Conservation (phyloP, 345 rosid genomes). For the Crucihimalaya himalaica region DNA sequence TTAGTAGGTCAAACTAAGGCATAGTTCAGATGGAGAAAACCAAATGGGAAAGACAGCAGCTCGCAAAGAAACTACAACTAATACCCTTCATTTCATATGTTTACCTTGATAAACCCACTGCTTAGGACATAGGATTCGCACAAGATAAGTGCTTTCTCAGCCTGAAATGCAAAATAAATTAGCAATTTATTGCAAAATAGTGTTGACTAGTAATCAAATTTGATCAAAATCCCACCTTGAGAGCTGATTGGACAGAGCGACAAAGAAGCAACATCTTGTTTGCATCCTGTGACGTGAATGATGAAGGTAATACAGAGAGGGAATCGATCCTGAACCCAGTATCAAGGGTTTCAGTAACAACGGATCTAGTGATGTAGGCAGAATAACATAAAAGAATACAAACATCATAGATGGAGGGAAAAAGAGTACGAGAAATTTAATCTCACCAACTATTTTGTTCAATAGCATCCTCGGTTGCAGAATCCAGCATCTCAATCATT, state of each 20-base stretch:
- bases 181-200: slow-evolving; percentile 5
- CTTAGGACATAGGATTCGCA: slow-evolving; percentile 79
- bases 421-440: slow-evolving; percentile 1
- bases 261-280: slow-evolving; percentile 71
- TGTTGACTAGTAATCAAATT: slow-evolving; percentile 10
- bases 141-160: slow-evolving; percentile 65
- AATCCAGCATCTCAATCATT: slow-evolving; percentile 84
- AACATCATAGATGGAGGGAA: not conserved
- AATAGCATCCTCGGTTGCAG: slow-evolving; percentile 82
- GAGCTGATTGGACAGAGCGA: slow-evolving; percentile 67
- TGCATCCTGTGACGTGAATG: slow-evolving; percentile 75
- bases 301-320: slow-evolving; percentile 75
- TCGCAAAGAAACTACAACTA: slow-evolving; percentile 8
- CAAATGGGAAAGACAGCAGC: slow-evolving; percentile 7
- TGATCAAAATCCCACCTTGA: slow-evolving; percentile 61
- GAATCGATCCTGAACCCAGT: slow-evolving; percentile 80
- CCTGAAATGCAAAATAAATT: slow-evolving; percentile 49
- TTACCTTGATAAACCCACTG: slow-evolving; percentile 80
- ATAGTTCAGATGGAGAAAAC: slow-evolving; percentile 30
- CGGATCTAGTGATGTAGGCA: slow-evolving; percentile 3
- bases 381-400: not conserved
- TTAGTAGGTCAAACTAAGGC: slow-evolving; percentile 30
- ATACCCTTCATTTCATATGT: slow-evolving; percentile 16
- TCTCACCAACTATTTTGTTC: slow-evolving; percentile 90
- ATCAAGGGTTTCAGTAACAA: slow-evolving; percentile 35